These are phyloP conservation scores for Chloropicon primus DNA, from an alignment of 139 green algal species.

Conservation along the genomic window DNA sequence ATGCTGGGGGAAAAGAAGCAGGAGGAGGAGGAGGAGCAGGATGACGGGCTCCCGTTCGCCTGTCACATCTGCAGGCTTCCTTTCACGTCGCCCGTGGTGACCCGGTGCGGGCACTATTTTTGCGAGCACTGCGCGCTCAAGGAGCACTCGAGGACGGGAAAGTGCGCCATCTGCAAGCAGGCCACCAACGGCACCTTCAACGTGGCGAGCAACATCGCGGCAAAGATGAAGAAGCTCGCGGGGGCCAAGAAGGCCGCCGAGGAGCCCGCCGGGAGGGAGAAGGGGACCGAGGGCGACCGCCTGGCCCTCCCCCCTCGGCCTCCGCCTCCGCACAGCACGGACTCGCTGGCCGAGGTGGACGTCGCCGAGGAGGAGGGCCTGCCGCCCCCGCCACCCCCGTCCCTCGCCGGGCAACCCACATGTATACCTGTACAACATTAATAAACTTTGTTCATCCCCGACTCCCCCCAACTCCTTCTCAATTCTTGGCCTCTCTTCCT, in stretches of 20 bases:
- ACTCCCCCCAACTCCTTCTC: no score
- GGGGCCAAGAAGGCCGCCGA: background rate
- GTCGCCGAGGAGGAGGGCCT: no score
- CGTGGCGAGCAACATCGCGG: conserved; percentile 66
- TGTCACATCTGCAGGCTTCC: conserved; percentile 70
- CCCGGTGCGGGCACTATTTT: conserved; percentile 90
- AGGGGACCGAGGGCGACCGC: no score
- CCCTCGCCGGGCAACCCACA: no score
- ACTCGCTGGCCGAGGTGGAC: no score
- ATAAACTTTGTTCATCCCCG: no score
- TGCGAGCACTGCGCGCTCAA: conserved; percentile 92
- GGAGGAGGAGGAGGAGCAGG: conserved; percentile 46
- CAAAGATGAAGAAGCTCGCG: conserved; percentile 26
- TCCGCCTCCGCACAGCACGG: no score
- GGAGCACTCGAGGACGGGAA: conserved; percentile 64
- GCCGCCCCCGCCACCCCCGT: no score
- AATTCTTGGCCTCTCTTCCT: no score
- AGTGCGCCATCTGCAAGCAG: conserved; percentile 80
- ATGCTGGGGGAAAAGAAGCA: conserved; percentile 19
- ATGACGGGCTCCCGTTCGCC: conserved; percentile 84
- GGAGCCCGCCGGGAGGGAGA: background rate
- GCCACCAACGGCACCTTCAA: conserved; percentile 94
- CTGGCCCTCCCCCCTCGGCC: no score
- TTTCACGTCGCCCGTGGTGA: background rate
- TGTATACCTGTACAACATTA: no score